Percentiles rank a stretch among this genome's conserved stretches.
Conservation (phyloP, 2,329 filamentous ascomycete genomes). For the Nemania abortiva region DNA sequence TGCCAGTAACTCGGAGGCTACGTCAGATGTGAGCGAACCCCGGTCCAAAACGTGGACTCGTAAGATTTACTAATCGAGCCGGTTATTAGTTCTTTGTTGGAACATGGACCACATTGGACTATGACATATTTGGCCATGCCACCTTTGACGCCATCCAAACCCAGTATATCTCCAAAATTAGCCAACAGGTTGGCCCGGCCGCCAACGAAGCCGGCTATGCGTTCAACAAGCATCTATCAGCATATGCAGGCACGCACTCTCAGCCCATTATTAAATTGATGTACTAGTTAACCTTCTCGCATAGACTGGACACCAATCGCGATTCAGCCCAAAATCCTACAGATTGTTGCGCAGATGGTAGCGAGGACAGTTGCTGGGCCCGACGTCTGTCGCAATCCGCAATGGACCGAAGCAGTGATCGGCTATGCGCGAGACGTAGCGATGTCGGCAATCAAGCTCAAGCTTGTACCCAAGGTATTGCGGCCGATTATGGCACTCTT, state of each 20-base stretch:
- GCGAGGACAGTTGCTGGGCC: constrained; percentile 30
- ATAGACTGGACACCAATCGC: constrained; percentile 33
- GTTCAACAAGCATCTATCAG: constrained; percentile 24
- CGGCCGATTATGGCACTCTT: constrained; percentile 22
- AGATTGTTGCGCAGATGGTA: constrained; percentile 28
- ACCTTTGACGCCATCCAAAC: constrained; percentile 30
- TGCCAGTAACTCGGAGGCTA: constrained; percentile 29
- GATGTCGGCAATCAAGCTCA: constrained; percentile 21
- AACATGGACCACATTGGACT: constrained; percentile 34
- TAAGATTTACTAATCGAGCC: background rate
- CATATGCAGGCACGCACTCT: constrained; percentile 23
- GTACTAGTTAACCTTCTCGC: background rate
- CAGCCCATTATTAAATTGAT: background rate
- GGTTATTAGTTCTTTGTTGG: constrained; percentile 32
- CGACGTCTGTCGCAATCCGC: constrained; percentile 33
- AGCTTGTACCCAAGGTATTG: constrained; percentile 17
- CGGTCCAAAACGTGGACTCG: background rate
- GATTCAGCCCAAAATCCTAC: constrained; percentile 30
- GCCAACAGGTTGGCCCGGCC: constrained; percentile 31
- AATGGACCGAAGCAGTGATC: constrained; percentile 23
- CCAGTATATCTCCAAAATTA: constrained; percentile 34
- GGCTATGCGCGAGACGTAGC: constrained; percentile 34
- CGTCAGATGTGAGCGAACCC: constrained; percentile 24
- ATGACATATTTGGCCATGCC: constrained; percentile 30
- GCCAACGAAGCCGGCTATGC: constrained; percentile 22